Percentiles rank a stretch among this genome's conserved stretches.
Conservation (phyloP, 208 protist species). For the Crithidia thermophila region DNA sequence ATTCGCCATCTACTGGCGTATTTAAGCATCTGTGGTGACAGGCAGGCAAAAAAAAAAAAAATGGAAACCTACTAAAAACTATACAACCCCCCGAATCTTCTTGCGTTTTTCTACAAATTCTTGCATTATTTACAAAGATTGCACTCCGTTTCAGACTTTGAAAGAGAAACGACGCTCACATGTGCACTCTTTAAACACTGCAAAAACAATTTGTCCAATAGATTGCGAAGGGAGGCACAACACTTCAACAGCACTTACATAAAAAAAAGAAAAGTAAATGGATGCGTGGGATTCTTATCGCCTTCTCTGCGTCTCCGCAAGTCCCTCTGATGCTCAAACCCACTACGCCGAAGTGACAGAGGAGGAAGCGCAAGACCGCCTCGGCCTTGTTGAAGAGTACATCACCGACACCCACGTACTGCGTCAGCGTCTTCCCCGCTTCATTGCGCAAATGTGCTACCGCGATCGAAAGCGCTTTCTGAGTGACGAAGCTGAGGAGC, state of each 20-base stretch:
- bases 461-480: conserved; percentile 4
- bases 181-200: too few relatives aligned
- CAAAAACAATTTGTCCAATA: background rate
- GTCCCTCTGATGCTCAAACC: background rate
- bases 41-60: too few relatives aligned
- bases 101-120: too few relatives aligned
- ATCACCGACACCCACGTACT: conserved; percentile 17
- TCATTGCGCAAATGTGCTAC: conserved; percentile 1
- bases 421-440: conserved; percentile 19
- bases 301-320: conserved; percentile 23
- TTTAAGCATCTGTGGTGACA: too few relatives aligned
- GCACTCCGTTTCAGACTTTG: too few relatives aligned
- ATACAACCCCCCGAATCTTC: too few relatives aligned
- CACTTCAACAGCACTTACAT: background rate
- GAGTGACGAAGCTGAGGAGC: conserved; percentile 60
- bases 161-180: too few relatives aligned
- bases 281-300: conserved; percentile 40
- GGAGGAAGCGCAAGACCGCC: conserved; percentile 25
- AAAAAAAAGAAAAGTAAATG: conserved; percentile 1
- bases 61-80: too few relatives aligned
- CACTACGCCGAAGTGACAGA: conserved; percentile 14
- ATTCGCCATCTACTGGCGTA: too few relatives aligned
- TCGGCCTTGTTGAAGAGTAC: conserved; percentile 57
- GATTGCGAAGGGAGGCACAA: background rate
- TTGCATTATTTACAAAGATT: too few relatives aligned